Evolutionary conservation across 371 early-diverging fungal genomes (phyloP), one percentile per base, ranked within the genome.

Genomic region (Actinomucor elegans): DNA sequence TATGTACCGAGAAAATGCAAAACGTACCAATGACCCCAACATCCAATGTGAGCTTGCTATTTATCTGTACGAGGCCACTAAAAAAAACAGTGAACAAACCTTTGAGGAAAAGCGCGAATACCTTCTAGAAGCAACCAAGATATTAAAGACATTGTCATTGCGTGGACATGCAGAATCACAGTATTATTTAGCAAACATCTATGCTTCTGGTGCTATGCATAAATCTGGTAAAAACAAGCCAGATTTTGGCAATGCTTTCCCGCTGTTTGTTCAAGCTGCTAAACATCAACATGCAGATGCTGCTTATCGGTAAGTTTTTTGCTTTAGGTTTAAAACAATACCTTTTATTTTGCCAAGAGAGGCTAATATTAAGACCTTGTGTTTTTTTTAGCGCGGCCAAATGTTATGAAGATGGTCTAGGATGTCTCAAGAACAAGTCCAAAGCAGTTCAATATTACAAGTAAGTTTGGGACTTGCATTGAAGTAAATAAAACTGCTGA

Each of bases 31-130:
- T 26, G 88, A 88, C 53, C 89, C 90, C 0, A 80, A 78, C 21
- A 76, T 88, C 20, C 91, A 88, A 62, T 81, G 89, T 31, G 89
- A 88, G 51, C 86, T 93, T 61, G 91, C 90, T 4, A 81, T 79
- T 15, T 86, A 79, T 41, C 72, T 88, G 64, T 79, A 84, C 8
- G 79, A 83, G 23, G 76, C 83, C 14, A 82, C 81, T 35, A 80
- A 81, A 29, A 63, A 75, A 3, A 32, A 29, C 17, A n/a, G n/a
- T n/a, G 4, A 18, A 2, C 20, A 23, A 4, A 49, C 78, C 21
- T 62, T 64, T 10, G 65, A 71, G 28, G 69, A 75, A 21, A 71
- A 66, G 3, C 58, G 72, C 34, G 75, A 77, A 33, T 72, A 81
- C 45, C 62, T 81, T 28, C 62, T 57, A 24, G 87, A 86, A 57